phyloP scores from a whole-genome alignment of 2,329 filamentous ascomycete species.

The Diaporthe sp. region DNA sequence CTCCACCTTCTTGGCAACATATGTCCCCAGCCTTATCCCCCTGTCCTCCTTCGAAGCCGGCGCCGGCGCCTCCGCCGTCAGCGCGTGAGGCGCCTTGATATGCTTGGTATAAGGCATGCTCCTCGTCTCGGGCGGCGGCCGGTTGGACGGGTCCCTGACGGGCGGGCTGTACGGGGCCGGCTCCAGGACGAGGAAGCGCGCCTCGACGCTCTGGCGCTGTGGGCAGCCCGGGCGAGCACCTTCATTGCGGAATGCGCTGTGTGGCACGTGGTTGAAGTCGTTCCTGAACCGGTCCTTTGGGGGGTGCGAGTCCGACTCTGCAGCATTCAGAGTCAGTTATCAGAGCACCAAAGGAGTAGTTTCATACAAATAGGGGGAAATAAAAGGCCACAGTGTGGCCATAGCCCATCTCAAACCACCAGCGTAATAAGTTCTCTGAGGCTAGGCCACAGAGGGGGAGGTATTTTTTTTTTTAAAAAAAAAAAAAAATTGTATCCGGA shows the following conservation, averaged over 20 bases:
- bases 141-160: conserved; percentile 13
- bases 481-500: no score
- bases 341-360: no score
- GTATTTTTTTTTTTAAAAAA: no score
- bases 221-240: conserved; percentile 12
- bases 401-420: no score
- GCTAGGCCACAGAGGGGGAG: no score
- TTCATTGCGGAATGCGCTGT: conserved; percentile 17
- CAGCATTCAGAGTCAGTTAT: no score
- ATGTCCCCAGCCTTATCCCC: conserved; percentile 5
- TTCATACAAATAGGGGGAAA: no score
- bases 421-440: no score
- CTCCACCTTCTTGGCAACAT: conserved; percentile 25
- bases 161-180: conserved; percentile 10
- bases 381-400: no score
- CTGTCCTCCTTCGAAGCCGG: conserved; percentile 17
- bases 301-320: conserved; percentile 19
- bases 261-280: conserved; percentile 23
- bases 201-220: conserved; percentile 17
- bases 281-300: conserved; percentile 7
- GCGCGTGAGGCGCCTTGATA: conserved; percentile 6
- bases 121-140: conserved; percentile 18
- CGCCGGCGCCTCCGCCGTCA: conserved; percentile 12
- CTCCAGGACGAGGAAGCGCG: conserved; percentile 18
- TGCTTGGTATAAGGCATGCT: neutral